phyloP scores from a whole-genome alignment of 257 asterid genomes.

The Solanum dulcamara region DNA sequence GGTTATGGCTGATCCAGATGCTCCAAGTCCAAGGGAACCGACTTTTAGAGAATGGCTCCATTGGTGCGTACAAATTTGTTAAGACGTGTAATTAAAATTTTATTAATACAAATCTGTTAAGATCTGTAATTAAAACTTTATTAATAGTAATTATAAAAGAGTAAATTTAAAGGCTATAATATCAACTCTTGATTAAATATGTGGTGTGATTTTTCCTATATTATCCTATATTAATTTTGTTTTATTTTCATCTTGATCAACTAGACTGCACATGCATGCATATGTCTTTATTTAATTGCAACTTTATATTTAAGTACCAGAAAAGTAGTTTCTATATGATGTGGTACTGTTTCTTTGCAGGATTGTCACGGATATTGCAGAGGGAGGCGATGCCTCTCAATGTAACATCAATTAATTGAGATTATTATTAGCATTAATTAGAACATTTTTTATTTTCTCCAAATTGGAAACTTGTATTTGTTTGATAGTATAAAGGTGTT shows the following conservation, averaged over 20 bases:
- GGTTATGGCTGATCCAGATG: conserved; percentile 63
- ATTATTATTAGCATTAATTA: background rate
- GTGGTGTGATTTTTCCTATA: too few relatives aligned
- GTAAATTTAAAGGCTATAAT: too few relatives aligned
- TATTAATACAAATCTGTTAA: too few relatives aligned
- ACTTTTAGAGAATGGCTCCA: conserved; percentile 48
- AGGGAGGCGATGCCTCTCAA: conserved; percentile 24
- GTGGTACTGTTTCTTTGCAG: conserved; percentile 7
- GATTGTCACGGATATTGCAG: conserved; percentile 39
- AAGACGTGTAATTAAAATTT: too few relatives aligned
- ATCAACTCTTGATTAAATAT: too few relatives aligned
- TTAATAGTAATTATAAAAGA: too few relatives aligned
- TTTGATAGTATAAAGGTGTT: background rate
- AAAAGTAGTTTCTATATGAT: background rate
- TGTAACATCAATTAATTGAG: conserved; percentile 4
- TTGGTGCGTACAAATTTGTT: conserved; percentile 10
- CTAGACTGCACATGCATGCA: background rate
- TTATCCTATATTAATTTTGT: background rate
- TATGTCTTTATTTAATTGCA: background rate
- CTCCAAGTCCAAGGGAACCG: conserved; percentile 53
- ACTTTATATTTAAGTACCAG: background rate
- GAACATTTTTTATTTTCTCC: background rate
- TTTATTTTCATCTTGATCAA: background rate
- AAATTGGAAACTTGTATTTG: background rate
- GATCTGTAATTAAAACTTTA: too few relatives aligned